Evolutionary conservation across 1,139 yeast species (phyloP).

Genomic region (Nakaseomyces bracarensis): DNA sequence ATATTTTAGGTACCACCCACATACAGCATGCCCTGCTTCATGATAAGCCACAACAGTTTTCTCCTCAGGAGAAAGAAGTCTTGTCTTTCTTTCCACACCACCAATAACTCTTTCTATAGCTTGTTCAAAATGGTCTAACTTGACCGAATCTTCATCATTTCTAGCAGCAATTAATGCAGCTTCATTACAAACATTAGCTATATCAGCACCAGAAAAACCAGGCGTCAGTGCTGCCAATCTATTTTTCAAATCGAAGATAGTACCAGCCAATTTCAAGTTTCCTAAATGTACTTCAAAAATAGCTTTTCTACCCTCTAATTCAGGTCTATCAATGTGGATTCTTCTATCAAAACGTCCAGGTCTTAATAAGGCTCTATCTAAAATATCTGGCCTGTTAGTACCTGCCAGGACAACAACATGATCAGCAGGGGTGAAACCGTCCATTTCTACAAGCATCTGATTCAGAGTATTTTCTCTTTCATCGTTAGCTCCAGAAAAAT

Average conservation of each 20-base stretch:
- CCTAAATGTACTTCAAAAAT: conserved; percentile 78
- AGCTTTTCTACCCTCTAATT: conserved; percentile 85
- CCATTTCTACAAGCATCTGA: conserved; percentile 95
- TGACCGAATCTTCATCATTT: conserved; percentile 58
- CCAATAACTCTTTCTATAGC: conserved; percentile 98
- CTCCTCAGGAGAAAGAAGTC: conserved; percentile 74
- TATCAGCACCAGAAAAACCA: conserved; percentile 97
- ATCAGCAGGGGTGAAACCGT: conserved; percentile 82
- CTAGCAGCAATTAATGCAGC: conserved; percentile 97
- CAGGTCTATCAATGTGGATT: conserved; percentile 84
- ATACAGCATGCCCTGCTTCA: conserved; percentile 97
- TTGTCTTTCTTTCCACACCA: conserved; percentile 85
- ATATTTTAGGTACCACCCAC: conserved; percentile 87
- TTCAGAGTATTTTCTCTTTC: conserved; percentile 95
- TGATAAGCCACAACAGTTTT: conserved; percentile 89
- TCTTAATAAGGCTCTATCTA: conserved; percentile 86
- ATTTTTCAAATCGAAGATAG: conserved; percentile 56
- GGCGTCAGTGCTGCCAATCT: conserved; percentile 93
- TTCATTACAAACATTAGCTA: conserved; percentile 94
- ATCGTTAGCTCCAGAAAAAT: conserved; percentile 79
- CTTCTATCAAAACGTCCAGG: conserved; percentile 98
- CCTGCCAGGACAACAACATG: conserved; percentile 97
- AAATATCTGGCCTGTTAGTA: conserved; percentile 88
- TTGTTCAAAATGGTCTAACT: conserved; percentile 75
- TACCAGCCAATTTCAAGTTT: conserved; percentile 47